Base-by-base conservation (phyloP, 2,329 filamentous ascomycete species). In the Pseudocercospora macadamiae region DNA sequence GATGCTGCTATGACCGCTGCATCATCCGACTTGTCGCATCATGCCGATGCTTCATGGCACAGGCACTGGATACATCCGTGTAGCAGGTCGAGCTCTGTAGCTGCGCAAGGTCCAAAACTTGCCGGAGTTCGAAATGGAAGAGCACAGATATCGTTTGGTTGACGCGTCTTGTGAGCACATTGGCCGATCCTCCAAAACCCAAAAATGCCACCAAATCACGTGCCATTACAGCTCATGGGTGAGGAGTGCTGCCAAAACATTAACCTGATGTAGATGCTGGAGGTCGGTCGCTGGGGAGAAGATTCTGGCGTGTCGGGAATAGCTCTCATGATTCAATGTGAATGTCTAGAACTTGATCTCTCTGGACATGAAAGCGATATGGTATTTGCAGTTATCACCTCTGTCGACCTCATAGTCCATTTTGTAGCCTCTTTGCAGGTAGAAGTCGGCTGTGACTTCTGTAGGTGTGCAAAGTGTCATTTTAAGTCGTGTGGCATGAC, bases 381-480 rank as follows among this genome's bases (percentile, higher is more conserved):
- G 61, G 19, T 63, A 62, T 14, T 59, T 54, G 32, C 32, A 62
- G 4, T 56, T 59, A 18, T 65, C 61, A 18, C 61, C 61, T 36
- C 59, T 49, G 39, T 45, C 47, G 18, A 36, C 51, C 26, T 64
- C 51, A 18, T 64, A 62, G 37, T 64, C 61, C 48, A 55, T 26
- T 12, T 39, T 34, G 34, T 57, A 65, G 3, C 63, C 63, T 51
- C 48, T 55, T 4, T 54, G 55, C 3, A 54, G 32, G 44, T 65
- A 65, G 25, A 63, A 65, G 1, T 48, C 37, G 4, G 45, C 54
- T 5, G 32, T 63, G 26, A 65, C 26, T 30, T 63, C 63, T 47
- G 51, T 16, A 3, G 59, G 52, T 10, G 61, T 62, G 19, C 55
- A 57, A 3, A 65, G 52, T 4, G 59, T 48, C 51, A 65, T 54